Percentiles rank a stretch among this genome's conserved stretches.
Conservation (phyloP, 768 basidiomycete genomes). For the Exidia glandulosa region DNA sequence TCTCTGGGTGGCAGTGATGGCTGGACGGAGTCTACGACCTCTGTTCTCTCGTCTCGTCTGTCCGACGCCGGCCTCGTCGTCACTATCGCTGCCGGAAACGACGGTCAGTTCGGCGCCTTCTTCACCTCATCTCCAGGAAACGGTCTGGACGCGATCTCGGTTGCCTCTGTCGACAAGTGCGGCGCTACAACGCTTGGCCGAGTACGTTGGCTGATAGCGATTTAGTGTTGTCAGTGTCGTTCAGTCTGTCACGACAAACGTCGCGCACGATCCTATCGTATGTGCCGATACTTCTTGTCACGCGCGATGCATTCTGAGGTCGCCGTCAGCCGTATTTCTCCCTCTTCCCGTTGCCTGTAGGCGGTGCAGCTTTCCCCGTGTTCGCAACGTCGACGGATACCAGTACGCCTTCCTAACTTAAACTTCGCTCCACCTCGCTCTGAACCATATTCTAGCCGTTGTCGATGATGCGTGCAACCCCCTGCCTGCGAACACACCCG, state of each 20-base stretch:
- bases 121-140: conserved; percentile 43
- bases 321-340: conserved; percentile 37
- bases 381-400: conserved; percentile 51
- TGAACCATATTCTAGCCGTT: conserved; percentile 14
- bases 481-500: conserved; percentile 39
- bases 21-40: conserved; percentile 46
- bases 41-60: conserved; percentile 50
- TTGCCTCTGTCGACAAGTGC: conserved; percentile 17
- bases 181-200: not conserved
- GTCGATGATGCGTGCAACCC: conserved; percentile 49
- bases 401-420: conserved; percentile 4
- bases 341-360: conserved; percentile 35
- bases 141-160: conserved; percentile 45
- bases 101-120: conserved; percentile 49
- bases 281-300: not conserved
- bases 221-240: not conserved
- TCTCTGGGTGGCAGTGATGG: conserved; percentile 54
- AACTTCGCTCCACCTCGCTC: not conserved
- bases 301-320: not conserved
- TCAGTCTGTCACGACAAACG: not conserved
- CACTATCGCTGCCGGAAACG: conserved; percentile 48
- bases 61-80: conserved; percentile 47
- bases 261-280: not conserved
- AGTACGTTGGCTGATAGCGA: not conserved
- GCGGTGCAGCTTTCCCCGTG: conserved; percentile 33